Evolutionary conservation across 176 grass and related monocot genomes (phyloP), one percentile per base, ranked within the genome.

Genomic region (Dactylis glomerata): DNA sequence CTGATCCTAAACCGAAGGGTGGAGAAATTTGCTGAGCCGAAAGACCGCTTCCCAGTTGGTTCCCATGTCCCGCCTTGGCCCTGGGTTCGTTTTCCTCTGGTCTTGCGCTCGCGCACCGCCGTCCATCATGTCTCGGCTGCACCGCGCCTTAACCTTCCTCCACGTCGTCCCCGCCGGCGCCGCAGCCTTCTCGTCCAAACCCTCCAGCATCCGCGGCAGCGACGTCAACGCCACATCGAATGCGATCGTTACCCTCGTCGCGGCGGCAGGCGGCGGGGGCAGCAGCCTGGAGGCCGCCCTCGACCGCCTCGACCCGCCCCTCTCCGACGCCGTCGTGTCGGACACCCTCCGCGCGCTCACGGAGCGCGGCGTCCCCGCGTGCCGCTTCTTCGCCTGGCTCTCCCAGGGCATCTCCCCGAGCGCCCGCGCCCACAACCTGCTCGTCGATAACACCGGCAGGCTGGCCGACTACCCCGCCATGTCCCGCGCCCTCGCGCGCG

Each of bases 391-490:
- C 62, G 58, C 73, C 66, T 98, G 96, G 96, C 51, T 77, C 69
- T 80, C 92, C 52, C 67, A 55, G 26, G 54, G 84, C 28, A 83
- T 87, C 59, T 10, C 40, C 16, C 89, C 83, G 7, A 85, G 73
- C 83, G 73, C 96, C 20, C 75, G 82, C 32, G 82, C 82, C 14
- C 89, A 92, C 77, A 92, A 93, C 89, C 85, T 85, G 85, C 74
- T 98, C 74, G 80, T 98, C 57, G 72, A 90, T 31, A 98, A 98
- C 52, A 77, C 92, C 33, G 89, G 93, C 36, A 84, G 78, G 41
- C 75, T 92, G 40, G 68, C 57, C 36, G 89, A 98, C 83, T 90
- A 85, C 58, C 77, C 30, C 26, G 83, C 83, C n/a, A 93, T 98
- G 93, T 47, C 73, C 70, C 65, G 81, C 49, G 64, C 92, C 30